phyloP scores from a whole-genome alignment of 2,329 filamentous ascomycete genomes.

The Colletotrichum sp. region DNA sequence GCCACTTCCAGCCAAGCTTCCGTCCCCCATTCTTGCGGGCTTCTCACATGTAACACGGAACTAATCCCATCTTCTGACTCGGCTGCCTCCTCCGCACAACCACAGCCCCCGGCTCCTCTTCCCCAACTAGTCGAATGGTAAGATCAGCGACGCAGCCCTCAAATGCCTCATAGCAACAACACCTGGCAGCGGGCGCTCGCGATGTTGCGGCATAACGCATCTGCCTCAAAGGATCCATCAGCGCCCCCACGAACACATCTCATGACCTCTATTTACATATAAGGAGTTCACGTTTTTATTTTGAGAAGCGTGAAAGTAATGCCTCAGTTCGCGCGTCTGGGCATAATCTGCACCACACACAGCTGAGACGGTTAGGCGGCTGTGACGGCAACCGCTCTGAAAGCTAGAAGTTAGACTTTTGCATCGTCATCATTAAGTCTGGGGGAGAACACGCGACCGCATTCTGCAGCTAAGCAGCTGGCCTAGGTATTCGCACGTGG shows the following conservation, averaged over 20 bases:
- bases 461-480: background rate
- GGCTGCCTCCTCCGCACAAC: background rate
- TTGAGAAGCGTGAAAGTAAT: background rate
- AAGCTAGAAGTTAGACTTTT: background rate
- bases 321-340: background rate
- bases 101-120: background rate
- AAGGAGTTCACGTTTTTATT: background rate
- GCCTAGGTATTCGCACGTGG: background rate
- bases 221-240: background rate
- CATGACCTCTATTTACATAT: background rate
- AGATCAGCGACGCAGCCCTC: background rate
- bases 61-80: background rate
- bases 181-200: background rate
- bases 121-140: background rate
- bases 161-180: background rate
- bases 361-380: background rate
- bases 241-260: background rate
- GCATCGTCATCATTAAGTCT: background rate
- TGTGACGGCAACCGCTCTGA: background rate
- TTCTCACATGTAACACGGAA: slow-evolving; percentile 2
- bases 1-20: background rate
- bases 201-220: background rate
- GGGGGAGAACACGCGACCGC: background rate
- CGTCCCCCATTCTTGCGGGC: background rate
- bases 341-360: background rate